Base-by-base conservation (phyloP, 306 rosid species). In the Lupinus albus region DNA sequence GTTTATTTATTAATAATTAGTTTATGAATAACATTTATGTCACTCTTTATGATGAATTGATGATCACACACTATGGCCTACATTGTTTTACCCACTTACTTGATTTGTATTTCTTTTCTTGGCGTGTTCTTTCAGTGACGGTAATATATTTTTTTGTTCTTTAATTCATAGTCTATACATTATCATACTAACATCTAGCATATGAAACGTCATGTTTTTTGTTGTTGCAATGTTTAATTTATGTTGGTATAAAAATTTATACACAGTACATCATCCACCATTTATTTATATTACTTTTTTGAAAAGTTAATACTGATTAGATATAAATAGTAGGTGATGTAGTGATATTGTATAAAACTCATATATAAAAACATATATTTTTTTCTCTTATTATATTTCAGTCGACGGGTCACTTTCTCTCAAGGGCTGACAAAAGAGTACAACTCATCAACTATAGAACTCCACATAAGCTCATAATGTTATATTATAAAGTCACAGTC, bases 1-100 rank as follows among this genome's bases (percentile, higher is more conserved):
- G n/a, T n/a, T n/a, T n/a, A n/a, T n/a, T n/a, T n/a, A n/a, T n/a
- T n/a, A n/a, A n/a, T n/a, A n/a, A n/a, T n/a, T n/a, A n/a, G n/a
- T n/a, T n/a, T n/a, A n/a, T n/a, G n/a, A n/a, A n/a, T n/a, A n/a
- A n/a, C n/a, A n/a, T n/a, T n/a, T n/a, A n/a, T n/a, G n/a, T n/a
- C n/a, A n/a, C n/a, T n/a, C n/a, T n/a, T n/a, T 86, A 83, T 33
- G 8, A 33, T 67, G 82, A 75, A n/a, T n/a, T 36, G 93, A 76
- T 21, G 95, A 94, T 16, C 91, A 70, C 36, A 67, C 88, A n/a
- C 82, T 84, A 4, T 90, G 97, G 97, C 82, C 86, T 14, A 38
- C 95, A 4, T 61, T 94, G 76, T 94, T 94, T 82, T 91, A 38
- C 99, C 97, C 9, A 91, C 92, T 73, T 93, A 76, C 82, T 53